Conservation (phyloP, 805 yeast species). For the Hanseniaspora meyeri region DNA sequence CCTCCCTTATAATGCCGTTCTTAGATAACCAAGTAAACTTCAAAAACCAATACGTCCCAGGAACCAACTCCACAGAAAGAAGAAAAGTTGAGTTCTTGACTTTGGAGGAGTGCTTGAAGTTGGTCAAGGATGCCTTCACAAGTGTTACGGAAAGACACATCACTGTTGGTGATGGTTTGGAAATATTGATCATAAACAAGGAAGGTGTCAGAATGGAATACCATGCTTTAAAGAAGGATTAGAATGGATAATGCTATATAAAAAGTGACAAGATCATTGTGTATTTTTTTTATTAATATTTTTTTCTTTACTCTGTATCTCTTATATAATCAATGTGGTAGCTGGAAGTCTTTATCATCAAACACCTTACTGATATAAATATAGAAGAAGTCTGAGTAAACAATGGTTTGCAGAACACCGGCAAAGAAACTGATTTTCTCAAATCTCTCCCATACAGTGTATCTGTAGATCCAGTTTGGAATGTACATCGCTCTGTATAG, state of each 20-base stretch:
- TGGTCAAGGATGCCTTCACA: slow-evolving; percentile 87
- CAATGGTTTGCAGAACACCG: slow-evolving; percentile 71
- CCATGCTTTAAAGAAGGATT: slow-evolving; percentile 82
- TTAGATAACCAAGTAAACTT: slow-evolving; percentile 94
- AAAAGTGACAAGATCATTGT: background rate
- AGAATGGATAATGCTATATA: background rate
- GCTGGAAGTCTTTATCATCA: slow-evolving; percentile 62
- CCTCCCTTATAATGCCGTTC: slow-evolving; percentile 91
- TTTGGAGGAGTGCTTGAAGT: slow-evolving; percentile 72
- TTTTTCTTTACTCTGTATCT: no score
- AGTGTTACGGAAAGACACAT: slow-evolving; percentile 98
- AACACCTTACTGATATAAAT: slow-evolving; percentile 73
- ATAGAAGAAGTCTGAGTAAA: slow-evolving; percentile 93
- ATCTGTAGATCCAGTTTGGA: slow-evolving; percentile 92
- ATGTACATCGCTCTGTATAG: slow-evolving; percentile 78
- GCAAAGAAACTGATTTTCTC: slow-evolving; percentile 65
- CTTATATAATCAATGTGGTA: slow-evolving; percentile 36
- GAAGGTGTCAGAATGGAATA: slow-evolving; percentile 81
- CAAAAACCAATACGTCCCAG: slow-evolving; percentile 84
- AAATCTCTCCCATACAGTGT: slow-evolving; percentile 42
- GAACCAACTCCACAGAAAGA: slow-evolving; percentile 52
- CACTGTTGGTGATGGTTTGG: slow-evolving; percentile 94
- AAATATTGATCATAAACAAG: slow-evolving; percentile 79
- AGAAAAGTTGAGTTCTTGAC: slow-evolving; percentile 50
- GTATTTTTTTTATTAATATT: slow-evolving; percentile 7